phyloP scores from a whole-genome alignment of 2,329 filamentous ascomycete genomes.

The Delphinella strobiligena region DNA sequence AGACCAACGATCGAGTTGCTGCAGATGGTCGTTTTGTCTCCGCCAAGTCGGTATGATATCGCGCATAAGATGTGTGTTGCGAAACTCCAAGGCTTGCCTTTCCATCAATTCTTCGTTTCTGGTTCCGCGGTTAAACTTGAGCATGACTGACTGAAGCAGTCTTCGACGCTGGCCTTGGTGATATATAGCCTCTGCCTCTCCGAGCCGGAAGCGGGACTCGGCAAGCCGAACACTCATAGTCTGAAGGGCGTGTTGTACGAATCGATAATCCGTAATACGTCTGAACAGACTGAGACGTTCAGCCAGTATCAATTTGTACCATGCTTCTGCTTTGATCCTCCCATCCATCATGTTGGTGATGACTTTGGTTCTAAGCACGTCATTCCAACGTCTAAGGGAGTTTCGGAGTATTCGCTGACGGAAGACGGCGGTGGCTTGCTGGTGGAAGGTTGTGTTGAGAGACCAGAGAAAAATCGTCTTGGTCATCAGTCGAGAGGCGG shows the following conservation, averaged over 20 bases:
- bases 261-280: constrained; percentile 20
- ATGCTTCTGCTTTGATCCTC: constrained; percentile 40
- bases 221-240: constrained; percentile 6
- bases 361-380: constrained; percentile 42
- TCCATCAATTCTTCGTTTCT: constrained; percentile 22
- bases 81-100: constrained; percentile 28
- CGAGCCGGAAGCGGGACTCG: constrained; percentile 10
- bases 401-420: constrained; percentile 42
- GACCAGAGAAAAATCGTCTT: constrained; percentile 40
- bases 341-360: constrained; percentile 42
- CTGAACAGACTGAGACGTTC: constrained; percentile 29
- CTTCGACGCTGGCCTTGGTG: constrained; percentile 17
- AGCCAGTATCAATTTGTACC: constrained; percentile 52
- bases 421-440: constrained; percentile 37
- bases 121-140: constrained; percentile 16
- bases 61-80: constrained; percentile 28
- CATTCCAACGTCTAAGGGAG: constrained; percentile 51
- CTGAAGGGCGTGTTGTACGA: constrained; percentile 14
- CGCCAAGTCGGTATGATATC: constrained; percentile 24
- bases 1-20: constrained; percentile 40
- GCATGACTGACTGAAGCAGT: constrained; percentile 16
- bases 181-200: constrained; percentile 12
- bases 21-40: constrained; percentile 28
- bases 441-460: constrained; percentile 23
- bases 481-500: constrained; percentile 18